A percentile compares a stretch with the other conserved stretches of the same genome.
phyloP scores from a whole-genome alignment of 192 early-diverging fungal species.

The Pilobolus umbonatus region DNA sequence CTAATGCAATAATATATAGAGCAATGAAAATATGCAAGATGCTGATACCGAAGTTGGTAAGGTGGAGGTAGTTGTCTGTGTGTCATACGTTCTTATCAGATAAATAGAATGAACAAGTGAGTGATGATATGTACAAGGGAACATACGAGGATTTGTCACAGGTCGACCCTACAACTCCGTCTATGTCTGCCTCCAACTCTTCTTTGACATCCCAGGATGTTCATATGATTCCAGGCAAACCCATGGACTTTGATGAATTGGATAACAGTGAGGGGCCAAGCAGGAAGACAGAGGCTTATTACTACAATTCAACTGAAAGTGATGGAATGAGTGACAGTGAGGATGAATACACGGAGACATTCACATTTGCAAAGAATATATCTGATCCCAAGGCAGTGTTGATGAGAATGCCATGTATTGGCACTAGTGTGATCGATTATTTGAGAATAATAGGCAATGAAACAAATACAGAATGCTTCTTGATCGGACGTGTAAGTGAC shows the following conservation, averaged over 20 bases:
- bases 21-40: not conserved
- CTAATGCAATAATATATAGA: not conserved
- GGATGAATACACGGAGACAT: slow-evolving; percentile 3
- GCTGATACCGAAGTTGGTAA: no score
- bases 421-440: slow-evolving; percentile 7
- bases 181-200: no score
- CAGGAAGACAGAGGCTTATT: slow-evolving; percentile 3
- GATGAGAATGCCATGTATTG: not conserved
- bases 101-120: no score
- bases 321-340: slow-evolving; percentile 5
- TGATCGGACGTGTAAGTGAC: not conserved
- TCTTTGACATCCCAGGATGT: no score
- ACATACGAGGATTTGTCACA: no score
- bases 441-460: slow-evolving; percentile 16
- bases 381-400: slow-evolving; percentile 10
- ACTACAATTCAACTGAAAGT: not conserved
- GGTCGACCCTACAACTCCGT: no score
- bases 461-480: slow-evolving; percentile 18
- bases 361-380: slow-evolving; percentile 25
- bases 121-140: no score
- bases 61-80: no score
- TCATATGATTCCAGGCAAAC: not conserved
- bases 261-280: not conserved
- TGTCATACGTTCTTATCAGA: no score
- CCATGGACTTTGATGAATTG: not conserved